Base-by-base conservation (phyloP, 345 rosid species). In the Tarenaya hassleriana region DNA sequence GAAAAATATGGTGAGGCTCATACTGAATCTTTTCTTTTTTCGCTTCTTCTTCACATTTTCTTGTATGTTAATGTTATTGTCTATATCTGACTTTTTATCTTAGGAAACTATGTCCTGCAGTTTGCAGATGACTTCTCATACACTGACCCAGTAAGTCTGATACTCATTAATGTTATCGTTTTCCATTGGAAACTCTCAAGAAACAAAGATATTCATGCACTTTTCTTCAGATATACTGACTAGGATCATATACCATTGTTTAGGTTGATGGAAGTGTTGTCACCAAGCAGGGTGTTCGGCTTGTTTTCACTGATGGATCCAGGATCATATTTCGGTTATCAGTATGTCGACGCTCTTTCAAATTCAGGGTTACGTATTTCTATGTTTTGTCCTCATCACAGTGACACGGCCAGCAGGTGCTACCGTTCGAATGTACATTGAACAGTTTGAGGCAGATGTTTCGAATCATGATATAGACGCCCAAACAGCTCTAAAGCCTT, bases 201-300 rank as follows among this genome's bases (percentile, higher is more conserved):
- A 27, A 33, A 10, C 45, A 50, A 5, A 47, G 47, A 24, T 13
- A 44, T 18, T 52, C 43, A 50, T 60, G 15, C 54, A 2, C 1
- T 29, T 14, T 52, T 47, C 16, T n/a, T 46, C n/a, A 4, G 1
- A 34, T 16, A 15, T 57, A 48, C 58, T 63, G 41, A 50, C 48
- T 33, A 47, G 1, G 14, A 35, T 51, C 7, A 15, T 58, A 29
- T 55, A 47, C 24, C 37, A 56, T 20, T 74, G 39, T 66, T 56
- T 63, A 91, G 96, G 95, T 92, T 65, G 95, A 92, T 65, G 94
- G 94, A 71, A 88, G 96, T 68, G 82, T 84, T 39, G 95, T 65
- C 58, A 63, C 94, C 47, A 92, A 92, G 75, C 98, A 92, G 76
- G 96, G 95, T 56, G 86, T 92, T 47, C 86, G 95, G 29, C 76